A percentile compares a stretch with the other conserved stretches of the same genome.
Evolutionary conservation across 768 basidiomycete species (phyloP).

Genomic region (Pleurotus sapidus): DNA sequence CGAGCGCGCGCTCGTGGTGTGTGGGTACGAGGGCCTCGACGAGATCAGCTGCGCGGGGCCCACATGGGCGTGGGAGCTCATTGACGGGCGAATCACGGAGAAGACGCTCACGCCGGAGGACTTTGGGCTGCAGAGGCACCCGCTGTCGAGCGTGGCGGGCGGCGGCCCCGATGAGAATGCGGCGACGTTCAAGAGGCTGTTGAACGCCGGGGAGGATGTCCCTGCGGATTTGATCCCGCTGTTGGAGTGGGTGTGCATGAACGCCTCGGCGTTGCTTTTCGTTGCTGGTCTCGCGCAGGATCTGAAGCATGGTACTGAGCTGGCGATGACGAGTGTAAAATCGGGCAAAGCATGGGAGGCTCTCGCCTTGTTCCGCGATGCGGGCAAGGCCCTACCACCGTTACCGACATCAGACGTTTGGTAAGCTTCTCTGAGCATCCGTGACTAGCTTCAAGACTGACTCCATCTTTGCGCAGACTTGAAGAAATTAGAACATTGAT

Average conservation of each 20-base stretch:
- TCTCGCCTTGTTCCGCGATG: conserved; percentile 46
- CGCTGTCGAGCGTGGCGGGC: conserved; percentile 68
- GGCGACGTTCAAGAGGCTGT: conserved; percentile 59
- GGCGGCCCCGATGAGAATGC: conserved; percentile 83
- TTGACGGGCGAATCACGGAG: conserved; percentile 63
- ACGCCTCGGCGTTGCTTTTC: conserved; percentile 85
- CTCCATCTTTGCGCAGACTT: too few relatives aligned
- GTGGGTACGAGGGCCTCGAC: conserved; percentile 87
- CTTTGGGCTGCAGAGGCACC: conserved; percentile 76
- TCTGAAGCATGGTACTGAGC: conserved; percentile 66
- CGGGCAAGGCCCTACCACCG: conserved; percentile 23
- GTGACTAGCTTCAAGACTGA: too few relatives aligned
- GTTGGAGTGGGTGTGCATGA: conserved; percentile 85
- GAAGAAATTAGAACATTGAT: too few relatives aligned
- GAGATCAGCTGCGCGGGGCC: conserved; percentile 95
- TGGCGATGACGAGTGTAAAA: conserved; percentile 60
- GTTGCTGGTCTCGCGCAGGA: conserved; percentile 74
- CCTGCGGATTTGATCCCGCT: conserved; percentile 60
- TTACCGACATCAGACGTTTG: too few relatives aligned
- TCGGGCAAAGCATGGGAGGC: conserved; percentile 63
- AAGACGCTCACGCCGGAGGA: conserved; percentile 61
- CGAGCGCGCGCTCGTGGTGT: conserved; percentile 85
- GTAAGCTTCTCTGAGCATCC: too few relatives aligned
- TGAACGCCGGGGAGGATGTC: conserved; percentile 54
- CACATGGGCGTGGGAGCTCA: conserved; percentile 82